Evolutionary conservation across 768 basidiomycete species (phyloP).

Genomic region (Naematelia encephala): DNA sequence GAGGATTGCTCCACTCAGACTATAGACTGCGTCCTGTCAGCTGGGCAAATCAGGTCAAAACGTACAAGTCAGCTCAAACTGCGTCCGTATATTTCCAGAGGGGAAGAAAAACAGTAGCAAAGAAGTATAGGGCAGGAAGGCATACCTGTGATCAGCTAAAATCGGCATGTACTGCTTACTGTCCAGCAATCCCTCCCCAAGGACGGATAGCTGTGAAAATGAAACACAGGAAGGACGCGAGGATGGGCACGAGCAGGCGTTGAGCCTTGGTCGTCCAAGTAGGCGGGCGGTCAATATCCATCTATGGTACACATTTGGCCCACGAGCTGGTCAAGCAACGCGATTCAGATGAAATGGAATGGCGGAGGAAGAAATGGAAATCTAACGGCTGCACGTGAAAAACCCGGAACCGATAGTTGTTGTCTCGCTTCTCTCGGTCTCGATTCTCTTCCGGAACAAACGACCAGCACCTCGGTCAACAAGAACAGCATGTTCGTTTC

Average conservation of each 20-base stretch:
- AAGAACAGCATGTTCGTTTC: too few species aligned
- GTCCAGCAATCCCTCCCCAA: constrained; percentile 22
- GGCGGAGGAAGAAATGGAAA: too few species aligned
- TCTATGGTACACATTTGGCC: not conserved
- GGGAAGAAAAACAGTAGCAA: constrained; percentile 44
- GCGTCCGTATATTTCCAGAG: constrained; percentile 18
- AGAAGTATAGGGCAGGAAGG: constrained; percentile 39
- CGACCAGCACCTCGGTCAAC: too few species aligned
- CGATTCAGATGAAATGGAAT: too few species aligned
- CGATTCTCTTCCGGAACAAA: too few species aligned
- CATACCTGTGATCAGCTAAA: constrained; percentile 26
- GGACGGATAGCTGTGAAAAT: constrained; percentile 30
- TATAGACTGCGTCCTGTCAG: constrained; percentile 21
- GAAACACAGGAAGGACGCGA: constrained; percentile 39
- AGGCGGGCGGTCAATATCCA: not conserved
- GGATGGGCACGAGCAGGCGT: constrained; percentile 17
- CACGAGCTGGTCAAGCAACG: too few species aligned
- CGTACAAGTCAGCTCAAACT: constrained; percentile 31
- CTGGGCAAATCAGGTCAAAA: not conserved
- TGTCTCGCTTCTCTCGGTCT: too few species aligned
- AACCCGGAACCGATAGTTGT: too few species aligned
- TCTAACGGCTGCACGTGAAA: too few species aligned
- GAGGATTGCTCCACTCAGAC: constrained; percentile 20
- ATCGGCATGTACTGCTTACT: too few species aligned
- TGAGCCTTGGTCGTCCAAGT: not conserved